A percentile compares a stretch with the other conserved stretches of the same genome.
phyloP scores from a whole-genome alignment of 495 filamentous ascomycete genomes.

The Aspergillus cristatus region DNA sequence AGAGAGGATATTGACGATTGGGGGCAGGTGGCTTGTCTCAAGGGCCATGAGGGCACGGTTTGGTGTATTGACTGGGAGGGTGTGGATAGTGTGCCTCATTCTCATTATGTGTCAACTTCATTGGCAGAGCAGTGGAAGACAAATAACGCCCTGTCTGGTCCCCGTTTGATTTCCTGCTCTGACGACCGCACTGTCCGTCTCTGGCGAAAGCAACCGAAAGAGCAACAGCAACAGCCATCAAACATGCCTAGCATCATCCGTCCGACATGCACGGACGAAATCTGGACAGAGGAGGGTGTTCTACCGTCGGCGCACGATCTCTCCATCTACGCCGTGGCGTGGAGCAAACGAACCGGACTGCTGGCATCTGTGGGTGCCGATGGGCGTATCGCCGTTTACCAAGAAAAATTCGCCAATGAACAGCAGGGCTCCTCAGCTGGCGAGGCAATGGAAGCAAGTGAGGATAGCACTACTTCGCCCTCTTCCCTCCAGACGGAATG shows the following conservation, averaged over 20 bases:
- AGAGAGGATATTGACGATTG: conserved; percentile 88
- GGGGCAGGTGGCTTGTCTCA: conserved; percentile 75
- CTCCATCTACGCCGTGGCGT: conserved; percentile 69
- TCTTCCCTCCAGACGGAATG: conserved; percentile 43
- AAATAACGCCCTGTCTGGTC: conserved; percentile 39
- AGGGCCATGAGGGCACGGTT: conserved; percentile 70
- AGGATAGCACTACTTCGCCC: conserved; percentile 4
- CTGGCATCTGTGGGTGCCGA: conserved; percentile 81
- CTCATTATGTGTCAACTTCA: not conserved
- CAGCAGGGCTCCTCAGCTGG: conserved; percentile 18
- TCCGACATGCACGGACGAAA: conserved; percentile 58
- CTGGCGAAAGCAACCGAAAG: conserved; percentile 59
- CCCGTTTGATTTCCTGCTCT: conserved; percentile 65
- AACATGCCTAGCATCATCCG: conserved; percentile 76
- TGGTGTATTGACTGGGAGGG: conserved; percentile 83
- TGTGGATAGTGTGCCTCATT: conserved; percentile 11
- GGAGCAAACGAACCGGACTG: conserved; percentile 66
- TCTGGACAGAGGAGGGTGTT: conserved; percentile 64
- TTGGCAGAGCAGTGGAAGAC: conserved; percentile 30
- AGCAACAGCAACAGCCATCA: conserved; percentile 19
- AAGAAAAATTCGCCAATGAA: conserved; percentile 39
- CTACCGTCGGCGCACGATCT: conserved; percentile 70
- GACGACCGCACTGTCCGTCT: conserved; percentile 70
- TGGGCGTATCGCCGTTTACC: conserved; percentile 73
- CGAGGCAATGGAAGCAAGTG: conserved; percentile 30